Percentiles rank a stretch among this genome's conserved stretches.
phyloP scores from a whole-genome alignment of 345 rosid genomes.

The Eucalyptus leucophloia region DNA sequence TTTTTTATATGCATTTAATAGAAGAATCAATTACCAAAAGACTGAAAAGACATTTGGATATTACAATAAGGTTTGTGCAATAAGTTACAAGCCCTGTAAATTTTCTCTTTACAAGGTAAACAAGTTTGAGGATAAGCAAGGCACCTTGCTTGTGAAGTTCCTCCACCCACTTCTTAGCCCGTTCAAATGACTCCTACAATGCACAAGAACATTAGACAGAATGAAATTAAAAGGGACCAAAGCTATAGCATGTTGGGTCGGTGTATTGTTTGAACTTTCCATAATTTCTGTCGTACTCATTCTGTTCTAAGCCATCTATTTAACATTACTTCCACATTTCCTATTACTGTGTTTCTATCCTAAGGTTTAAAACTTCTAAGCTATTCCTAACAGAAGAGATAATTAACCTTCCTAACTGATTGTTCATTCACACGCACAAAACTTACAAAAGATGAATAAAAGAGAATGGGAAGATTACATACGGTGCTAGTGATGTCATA shows the following conservation, averaged over 20 bases:
- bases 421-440: background rate
- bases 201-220: background rate
- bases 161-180: constrained; percentile 60
- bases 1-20: background rate
- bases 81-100: background rate
- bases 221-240: background rate
- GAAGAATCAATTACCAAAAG: background rate
- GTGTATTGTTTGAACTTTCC: background rate
- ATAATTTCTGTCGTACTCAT: background rate
- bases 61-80: background rate
- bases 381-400: background rate
- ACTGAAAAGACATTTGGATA: background rate
- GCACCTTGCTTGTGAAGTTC: constrained; percentile 56
- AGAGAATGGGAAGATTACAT: background rate
- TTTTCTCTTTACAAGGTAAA: background rate
- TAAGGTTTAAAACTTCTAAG: background rate
- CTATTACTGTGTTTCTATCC: background rate
- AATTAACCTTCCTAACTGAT: background rate
- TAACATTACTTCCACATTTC: background rate
- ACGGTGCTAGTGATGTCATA: constrained; percentile 40
- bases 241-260: background rate
- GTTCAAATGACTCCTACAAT: constrained; percentile 35
- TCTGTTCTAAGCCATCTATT: background rate
- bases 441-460: background rate
- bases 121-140: background rate